These are phyloP conservation scores for Diutina neorugosa DNA, from an alignment of 1,139 yeast genomes.

Conservation along the genomic window DNA sequence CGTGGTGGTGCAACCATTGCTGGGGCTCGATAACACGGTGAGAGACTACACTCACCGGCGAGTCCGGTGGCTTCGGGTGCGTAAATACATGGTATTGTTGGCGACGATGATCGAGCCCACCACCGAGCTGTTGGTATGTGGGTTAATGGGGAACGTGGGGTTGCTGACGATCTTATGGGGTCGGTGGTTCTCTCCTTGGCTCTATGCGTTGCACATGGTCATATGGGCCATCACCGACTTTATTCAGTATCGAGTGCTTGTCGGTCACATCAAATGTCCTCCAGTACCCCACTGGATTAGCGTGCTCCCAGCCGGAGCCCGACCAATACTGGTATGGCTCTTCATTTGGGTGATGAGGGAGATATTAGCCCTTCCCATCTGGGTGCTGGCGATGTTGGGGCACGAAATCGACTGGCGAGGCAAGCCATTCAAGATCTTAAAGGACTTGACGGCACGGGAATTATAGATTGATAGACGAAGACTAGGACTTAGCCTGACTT, in stretches of 20 bases:
- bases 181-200: slow-evolving; percentile 19
- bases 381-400: slow-evolving; percentile 75
- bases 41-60: slow-evolving; percentile 54
- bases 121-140: slow-evolving; percentile 65
- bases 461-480: slow-evolving; percentile 15
- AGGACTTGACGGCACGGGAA: slow-evolving; percentile 71
- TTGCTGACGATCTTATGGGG: slow-evolving; percentile 34
- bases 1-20: slow-evolving; percentile 67
- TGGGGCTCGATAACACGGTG: slow-evolving; percentile 19
- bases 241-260: slow-evolving; percentile 39
- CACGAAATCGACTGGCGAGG: slow-evolving; percentile 78
- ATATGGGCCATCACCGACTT: slow-evolving; percentile 59
- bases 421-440: slow-evolving; percentile 56
- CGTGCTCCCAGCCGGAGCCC: slow-evolving; percentile 8
- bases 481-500: no score
- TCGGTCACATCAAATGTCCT: slow-evolving; percentile 15
- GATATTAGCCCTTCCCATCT: slow-evolving; percentile 65
- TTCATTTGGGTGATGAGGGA: slow-evolving; percentile 59
- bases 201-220: slow-evolving; percentile 40
- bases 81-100: slow-evolving; percentile 77
- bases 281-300: slow-evolving; percentile 20
- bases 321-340: slow-evolving; percentile 16
- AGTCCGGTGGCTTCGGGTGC: slow-evolving; percentile 78
- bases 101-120: slow-evolving; percentile 84
- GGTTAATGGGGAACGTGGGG: slow-evolving; percentile 54